Base-by-base conservation (phyloP, 371 early-diverging fungal species). In the Syncephalastrum monosporum region DNA sequence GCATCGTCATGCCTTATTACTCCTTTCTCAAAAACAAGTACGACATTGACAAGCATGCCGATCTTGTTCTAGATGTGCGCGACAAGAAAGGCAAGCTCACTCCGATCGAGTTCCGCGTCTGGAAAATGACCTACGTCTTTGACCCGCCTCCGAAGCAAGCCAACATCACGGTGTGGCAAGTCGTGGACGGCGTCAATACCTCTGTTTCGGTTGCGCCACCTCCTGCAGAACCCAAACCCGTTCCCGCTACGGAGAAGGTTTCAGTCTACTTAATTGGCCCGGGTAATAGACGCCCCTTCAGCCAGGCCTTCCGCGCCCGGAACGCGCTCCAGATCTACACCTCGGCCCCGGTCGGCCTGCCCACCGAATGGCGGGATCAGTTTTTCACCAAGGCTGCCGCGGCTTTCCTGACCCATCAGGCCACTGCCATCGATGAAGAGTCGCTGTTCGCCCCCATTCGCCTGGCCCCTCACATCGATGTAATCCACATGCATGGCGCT, bases 401-500 rank as follows among this genome's bases (percentile, higher is more conserved):
- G 0, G 65, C 75, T 0, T 82, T 87, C 61, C 62, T 87, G 23
- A 64, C 73, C 23, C 73, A 77, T 58, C 75, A 75, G 44, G 65
- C 74, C 1, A 71, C 78, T n/a, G 69, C 69, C 12, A 67, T 67
- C 42, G 65, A 80, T 21, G 86, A 86, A 45, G 68, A 81, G 38
- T 76, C 86, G 0, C 60, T 82, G 10, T 85, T 86, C 71, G 82
- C 81, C 3, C 72, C 78, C 1, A 38, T 59, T 25, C 63, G 43
- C n/a, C 68, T 51, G 49, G 66, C 48, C 3, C 66, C 66, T 0
- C 60, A 46, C 55, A 78, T 86, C 10, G 85, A 85, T 44, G 63
- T 86, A 5, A 81, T 86, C 42, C 87, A 86, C 71, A 53, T 80
- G 8, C 87, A 86, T 56, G 87, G 87, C 6, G 85, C 83, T 1